Base-by-base conservation (phyloP, 2,329 filamentous ascomycete species). In the Verticillium longisporum region DNA sequence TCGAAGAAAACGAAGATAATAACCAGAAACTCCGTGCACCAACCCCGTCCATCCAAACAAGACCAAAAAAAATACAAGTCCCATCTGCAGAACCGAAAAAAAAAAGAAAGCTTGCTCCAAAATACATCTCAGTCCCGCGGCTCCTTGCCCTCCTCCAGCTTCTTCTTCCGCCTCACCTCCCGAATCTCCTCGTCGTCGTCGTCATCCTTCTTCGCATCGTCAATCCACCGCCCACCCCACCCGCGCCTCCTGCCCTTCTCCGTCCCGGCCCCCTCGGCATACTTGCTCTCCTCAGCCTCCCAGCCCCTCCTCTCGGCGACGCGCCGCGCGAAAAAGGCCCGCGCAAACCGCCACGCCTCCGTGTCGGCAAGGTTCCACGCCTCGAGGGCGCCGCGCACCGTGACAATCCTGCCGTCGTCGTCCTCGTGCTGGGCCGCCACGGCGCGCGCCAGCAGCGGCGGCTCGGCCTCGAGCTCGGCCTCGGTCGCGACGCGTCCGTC, bases 271-370 rank as follows among this genome's bases (percentile, higher is more conserved):
- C 85, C 85, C 9, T 84, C 85, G 1, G 81, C 83, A 70, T 84
- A 91, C 66, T 79, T 82, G 64, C 80, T 80, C 75, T 91, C 88
- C 63, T 89, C 83, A 63, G 87, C 83, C 70, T 91, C 88, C 88
- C 89, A 93, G 68, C 83, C 78, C 66, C 78, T 71, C 61, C 88
- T 77, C 77, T 92, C 89, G 55, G 88, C 78, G 32, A 80, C 75
- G 53, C 82, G 77, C 41, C 89, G 76, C 18, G 88, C 88, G 58
- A 86, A 76, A 65, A 83, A 91, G 0, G 90, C 89, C 41, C 87
- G 78, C 5, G 87, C 82, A 69, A 93, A 93, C 68, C 84, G 85
- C 90, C 90, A 94, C 1, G 86, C 86, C 73, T 94, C 90, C 1
- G 87, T 88, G 68, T 94, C 90, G 0, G 86, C 88, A 65, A 92